phyloP scores from a whole-genome alignment of 75 land plant species.

The Pinus tabuliformis region DNA sequence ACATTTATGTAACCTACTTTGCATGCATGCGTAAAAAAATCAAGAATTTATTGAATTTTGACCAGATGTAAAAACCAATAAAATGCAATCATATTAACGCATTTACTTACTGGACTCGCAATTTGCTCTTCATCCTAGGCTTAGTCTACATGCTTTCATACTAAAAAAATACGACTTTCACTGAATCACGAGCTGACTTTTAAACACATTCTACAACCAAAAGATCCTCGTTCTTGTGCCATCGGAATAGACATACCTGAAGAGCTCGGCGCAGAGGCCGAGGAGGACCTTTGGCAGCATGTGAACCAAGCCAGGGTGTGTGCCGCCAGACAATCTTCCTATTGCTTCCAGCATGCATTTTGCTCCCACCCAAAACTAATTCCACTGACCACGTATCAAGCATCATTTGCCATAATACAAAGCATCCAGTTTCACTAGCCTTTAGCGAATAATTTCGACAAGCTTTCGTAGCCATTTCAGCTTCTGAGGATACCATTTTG shows the following conservation, averaged over 20 bases:
- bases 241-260: constrained; percentile 41
- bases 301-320: constrained; percentile 55
- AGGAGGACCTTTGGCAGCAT: constrained; percentile 60
- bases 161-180: background rate
- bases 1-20: too few species aligned
- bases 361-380: constrained; percentile 65
- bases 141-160: background rate
- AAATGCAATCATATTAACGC: background rate
- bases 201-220: background rate
- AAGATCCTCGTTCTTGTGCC: background rate
- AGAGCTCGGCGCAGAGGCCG: constrained; percentile 77
- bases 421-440: constrained; percentile 51
- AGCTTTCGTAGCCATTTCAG: constrained; percentile 20
- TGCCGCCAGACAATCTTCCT: constrained; percentile 81
- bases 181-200: background rate
- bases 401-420: constrained; percentile 77
- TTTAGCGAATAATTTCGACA: constrained; percentile 4
- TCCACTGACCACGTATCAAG: constrained; percentile 81
- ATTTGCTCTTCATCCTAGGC: background rate
- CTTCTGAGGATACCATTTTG: constrained; percentile 50
- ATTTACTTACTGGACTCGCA: background rate
- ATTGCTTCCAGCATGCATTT: constrained; percentile 70
- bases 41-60: too few species aligned
- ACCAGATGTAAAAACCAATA: too few species aligned
- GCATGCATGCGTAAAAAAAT: too few species aligned